Conservation (phyloP, 129 eudicot genomes). For the Smallanthus sonchifolius region DNA sequence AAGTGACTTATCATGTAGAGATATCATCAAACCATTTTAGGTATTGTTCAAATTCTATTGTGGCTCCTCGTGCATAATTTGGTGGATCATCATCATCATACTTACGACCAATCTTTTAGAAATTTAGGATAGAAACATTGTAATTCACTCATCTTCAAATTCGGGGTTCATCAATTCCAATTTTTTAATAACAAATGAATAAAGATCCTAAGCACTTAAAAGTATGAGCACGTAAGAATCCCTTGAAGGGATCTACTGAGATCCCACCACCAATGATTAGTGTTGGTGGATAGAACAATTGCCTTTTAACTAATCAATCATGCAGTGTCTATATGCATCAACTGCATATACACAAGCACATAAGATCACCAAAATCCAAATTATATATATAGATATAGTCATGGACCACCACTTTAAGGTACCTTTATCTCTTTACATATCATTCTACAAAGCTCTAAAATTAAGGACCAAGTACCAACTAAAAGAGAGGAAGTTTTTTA, state of each 20-base stretch:
- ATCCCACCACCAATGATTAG: constrained; percentile 24
- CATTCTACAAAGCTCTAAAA: constrained; percentile 2
- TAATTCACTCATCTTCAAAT: neutral
- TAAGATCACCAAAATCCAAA: neutral
- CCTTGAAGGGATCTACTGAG: neutral
- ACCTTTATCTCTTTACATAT: neutral
- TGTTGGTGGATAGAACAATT: constrained; percentile 17
- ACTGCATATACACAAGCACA: constrained; percentile 1
- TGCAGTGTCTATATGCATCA: constrained; percentile 8
- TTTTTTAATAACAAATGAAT: too few species aligned
- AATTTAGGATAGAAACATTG: too few species aligned
- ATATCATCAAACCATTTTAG: too few species aligned
- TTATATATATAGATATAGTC: neutral
- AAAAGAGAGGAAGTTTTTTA: neutral
- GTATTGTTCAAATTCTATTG: too few species aligned
- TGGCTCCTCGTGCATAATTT: too few species aligned
- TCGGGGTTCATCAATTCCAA: neutral
- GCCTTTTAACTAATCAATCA: constrained; percentile 23
- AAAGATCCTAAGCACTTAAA: neutral
- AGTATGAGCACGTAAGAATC: neutral
- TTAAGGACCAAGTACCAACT: constrained; percentile 2
- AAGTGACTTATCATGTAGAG: too few species aligned
- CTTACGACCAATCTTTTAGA: too few species aligned
- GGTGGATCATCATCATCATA: too few species aligned
- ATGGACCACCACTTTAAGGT: too few species aligned